Evolutionary conservation across 2,329 filamentous ascomycete species (phyloP).

Genomic region (Neonectria neomacrospora): DNA sequence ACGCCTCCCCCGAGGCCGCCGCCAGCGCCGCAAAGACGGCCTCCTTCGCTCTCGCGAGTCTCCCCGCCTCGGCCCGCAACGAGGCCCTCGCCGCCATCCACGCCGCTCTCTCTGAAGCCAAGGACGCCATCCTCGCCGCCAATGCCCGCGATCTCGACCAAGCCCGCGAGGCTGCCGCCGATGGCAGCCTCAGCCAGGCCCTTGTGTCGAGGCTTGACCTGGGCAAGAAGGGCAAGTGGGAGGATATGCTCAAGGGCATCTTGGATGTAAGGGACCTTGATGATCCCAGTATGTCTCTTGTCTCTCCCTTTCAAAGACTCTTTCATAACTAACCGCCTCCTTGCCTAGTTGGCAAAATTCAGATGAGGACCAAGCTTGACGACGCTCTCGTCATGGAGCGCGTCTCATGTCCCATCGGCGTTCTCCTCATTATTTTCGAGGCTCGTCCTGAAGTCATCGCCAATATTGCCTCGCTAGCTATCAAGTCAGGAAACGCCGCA

Average conservation of each 20-base stretch:
- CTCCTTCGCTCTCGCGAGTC: conserved; percentile 83
- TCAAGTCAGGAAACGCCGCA: conserved; percentile 97
- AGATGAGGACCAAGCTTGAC: conserved; percentile 85
- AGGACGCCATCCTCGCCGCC: conserved; percentile 82
- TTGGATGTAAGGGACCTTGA: conserved; percentile 84
- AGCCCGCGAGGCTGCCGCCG: conserved; percentile 77
- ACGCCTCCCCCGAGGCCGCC: conserved; percentile 80
- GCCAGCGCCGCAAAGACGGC: conserved; percentile 82
- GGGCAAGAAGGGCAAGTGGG: conserved; percentile 88
- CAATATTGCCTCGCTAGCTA: conserved; percentile 93
- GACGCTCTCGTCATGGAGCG: conserved; percentile 87
- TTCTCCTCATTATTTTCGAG: conserved; percentile 98
- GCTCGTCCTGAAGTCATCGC: conserved; percentile 97
- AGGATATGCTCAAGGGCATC: conserved; percentile 97
- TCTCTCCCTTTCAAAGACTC: background rate
- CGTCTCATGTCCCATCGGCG: conserved; percentile 93
- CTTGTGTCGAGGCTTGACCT: conserved; percentile 91
- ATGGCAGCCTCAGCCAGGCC: conserved; percentile 81
- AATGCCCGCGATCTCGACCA: conserved; percentile 84
- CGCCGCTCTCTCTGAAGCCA: conserved; percentile 74
- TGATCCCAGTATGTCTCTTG: conserved; percentile 77
- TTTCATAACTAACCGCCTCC: conserved; percentile 4
- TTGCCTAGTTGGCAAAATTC: conserved; percentile 85
- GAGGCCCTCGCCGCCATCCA: conserved; percentile 86
- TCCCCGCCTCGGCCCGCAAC: conserved; percentile 82